Evolutionary conservation across 495 filamentous ascomycete genomes (phyloP).

Genomic region (Tetracladium setigerum): DNA sequence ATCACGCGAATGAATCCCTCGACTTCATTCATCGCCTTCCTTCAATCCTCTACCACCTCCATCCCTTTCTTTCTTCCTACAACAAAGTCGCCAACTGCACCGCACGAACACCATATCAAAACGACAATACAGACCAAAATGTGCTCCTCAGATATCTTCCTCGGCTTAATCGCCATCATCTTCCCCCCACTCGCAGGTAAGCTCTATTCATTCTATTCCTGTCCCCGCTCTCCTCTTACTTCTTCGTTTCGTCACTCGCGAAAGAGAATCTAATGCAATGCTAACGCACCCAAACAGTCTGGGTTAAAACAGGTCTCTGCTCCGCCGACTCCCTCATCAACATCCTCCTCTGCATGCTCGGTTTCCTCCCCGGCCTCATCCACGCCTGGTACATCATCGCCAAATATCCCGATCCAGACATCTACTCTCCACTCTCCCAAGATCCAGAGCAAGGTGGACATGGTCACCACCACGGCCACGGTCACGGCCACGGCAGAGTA

Average conservation of each 20-base stretch:
- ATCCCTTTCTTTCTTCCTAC: background rate
- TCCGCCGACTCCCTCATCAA: conserved; percentile 92
- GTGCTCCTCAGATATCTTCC: conserved; percentile 77
- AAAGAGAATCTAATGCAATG: background rate
- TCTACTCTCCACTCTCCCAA: conserved; percentile 52
- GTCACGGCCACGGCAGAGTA: conserved; percentile 34
- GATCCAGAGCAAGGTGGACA: conserved; percentile 50
- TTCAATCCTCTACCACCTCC: background rate
- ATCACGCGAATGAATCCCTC: background rate
- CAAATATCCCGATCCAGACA: conserved; percentile 70
- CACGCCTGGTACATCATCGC: conserved; percentile 99
- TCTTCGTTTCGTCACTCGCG: conserved; percentile 13
- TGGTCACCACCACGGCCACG: conserved; percentile 61
- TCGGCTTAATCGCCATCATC: conserved; percentile 79
- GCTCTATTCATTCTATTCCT: conserved; percentile 22
- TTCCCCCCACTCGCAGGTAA: conserved; percentile 90
- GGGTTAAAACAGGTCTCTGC: conserved; percentile 94
- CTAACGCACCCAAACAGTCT: conserved; percentile 50
- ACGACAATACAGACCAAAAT: conserved; percentile 6
- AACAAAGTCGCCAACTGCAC: background rate
- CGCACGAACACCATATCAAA: background rate
- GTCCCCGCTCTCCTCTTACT: conserved; percentile 11
- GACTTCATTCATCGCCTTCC: background rate
- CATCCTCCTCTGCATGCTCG: conserved; percentile 81
- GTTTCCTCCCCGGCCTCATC: conserved; percentile 82